A percentile compares a stretch with the other conserved stretches of the same genome.
Evolutionary conservation across 1,139 yeast genomes (phyloP).

Genomic region (Taphrina flavorubra): DNA sequence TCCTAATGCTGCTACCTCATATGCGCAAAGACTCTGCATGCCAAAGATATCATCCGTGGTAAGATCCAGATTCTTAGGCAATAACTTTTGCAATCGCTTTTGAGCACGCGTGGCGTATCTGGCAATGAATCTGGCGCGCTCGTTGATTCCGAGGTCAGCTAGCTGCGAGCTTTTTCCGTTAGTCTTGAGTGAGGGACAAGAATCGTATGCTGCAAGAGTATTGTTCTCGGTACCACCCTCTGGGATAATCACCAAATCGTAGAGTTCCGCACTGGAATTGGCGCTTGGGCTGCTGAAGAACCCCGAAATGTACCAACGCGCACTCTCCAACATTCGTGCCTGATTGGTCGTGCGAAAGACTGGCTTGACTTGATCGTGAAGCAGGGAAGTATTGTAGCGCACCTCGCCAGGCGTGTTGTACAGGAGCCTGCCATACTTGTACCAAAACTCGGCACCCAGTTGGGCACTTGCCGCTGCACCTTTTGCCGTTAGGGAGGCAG

Average conservation of each 20-base stretch:
- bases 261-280: conserved; percentile 12
- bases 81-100: conserved; percentile 9
- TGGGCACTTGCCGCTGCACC: conserved; percentile 20
- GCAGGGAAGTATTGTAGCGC: conserved; percentile 1
- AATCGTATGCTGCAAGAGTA: conserved; percentile 13
- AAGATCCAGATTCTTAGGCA: conserved; percentile 47
- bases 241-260: conserved; percentile 10
- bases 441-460: conserved; percentile 14
- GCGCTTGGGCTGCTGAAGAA: conserved; percentile 10
- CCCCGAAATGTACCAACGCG: conserved; percentile 16
- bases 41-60: conserved; percentile 53
- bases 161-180: neutral
- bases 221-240: conserved; percentile 20
- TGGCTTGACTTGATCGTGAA: conserved; percentile 6
- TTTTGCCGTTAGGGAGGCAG: conserved; percentile 4
- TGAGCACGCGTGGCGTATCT: conserved; percentile 15
- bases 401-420: conserved; percentile 10
- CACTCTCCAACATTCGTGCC: conserved; percentile 17
- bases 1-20: conserved; percentile 59
- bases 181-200: conserved; percentile 15
- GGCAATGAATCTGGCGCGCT: conserved; percentile 6
- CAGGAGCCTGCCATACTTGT: conserved; percentile 14
- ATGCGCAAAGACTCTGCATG: conserved; percentile 58
- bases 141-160: neutral
- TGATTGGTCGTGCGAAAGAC: conserved; percentile 22